These are phyloP conservation scores for Tylopilus vinaceipallidus DNA, from an alignment of 768 basidiomycete genomes.

Conservation along the genomic window DNA sequence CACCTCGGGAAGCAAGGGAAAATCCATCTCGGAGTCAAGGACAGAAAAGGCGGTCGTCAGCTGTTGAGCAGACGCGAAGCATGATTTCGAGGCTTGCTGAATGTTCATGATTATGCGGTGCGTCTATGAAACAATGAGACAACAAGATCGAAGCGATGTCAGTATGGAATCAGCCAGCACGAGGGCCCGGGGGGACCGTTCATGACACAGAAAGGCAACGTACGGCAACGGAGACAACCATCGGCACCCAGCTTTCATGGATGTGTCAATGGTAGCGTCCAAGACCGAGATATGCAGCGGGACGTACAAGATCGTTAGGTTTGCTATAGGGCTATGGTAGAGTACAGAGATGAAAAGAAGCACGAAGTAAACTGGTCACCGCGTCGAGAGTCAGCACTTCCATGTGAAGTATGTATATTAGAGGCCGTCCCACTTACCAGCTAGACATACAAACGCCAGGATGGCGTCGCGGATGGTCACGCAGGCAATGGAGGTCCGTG, in stretches of 20 bases:
- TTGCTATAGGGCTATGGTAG: background rate
- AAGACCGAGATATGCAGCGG: background rate
- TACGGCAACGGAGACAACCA: slow-evolving; percentile 16
- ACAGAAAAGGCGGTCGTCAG: slow-evolving; percentile 21
- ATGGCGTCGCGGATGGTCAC: slow-evolving; percentile 27
- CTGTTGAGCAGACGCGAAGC: background rate
- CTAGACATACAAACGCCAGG: slow-evolving; percentile 11
- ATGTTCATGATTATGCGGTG: slow-evolving; percentile 21
- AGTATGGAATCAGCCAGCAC: background rate
- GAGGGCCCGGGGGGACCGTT: too few species aligned
- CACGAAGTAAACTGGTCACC: slow-evolving; percentile 16
- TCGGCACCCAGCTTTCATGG: slow-evolving; percentile 19
- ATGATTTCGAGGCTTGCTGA: background rate
- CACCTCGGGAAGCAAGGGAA: slow-evolving; percentile 9
- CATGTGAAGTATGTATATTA: background rate
- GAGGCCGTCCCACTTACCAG: slow-evolving; percentile 10
- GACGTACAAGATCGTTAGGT: slow-evolving; percentile 16
- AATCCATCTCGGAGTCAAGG: slow-evolving; percentile 11
- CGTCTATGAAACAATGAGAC: slow-evolving; percentile 3
- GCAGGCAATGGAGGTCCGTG: slow-evolving; percentile 7
- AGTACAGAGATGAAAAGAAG: slow-evolving; percentile 5
- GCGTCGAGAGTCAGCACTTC: background rate
- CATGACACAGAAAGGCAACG: slow-evolving; percentile 1
- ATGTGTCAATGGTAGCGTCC: background rate
- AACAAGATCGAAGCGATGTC: too few species aligned